A percentile compares a stretch with the other conserved stretches of the same genome.
Evolutionary conservation across 441 rosid species (phyloP).

Genomic region (Erodium texanum): DNA sequence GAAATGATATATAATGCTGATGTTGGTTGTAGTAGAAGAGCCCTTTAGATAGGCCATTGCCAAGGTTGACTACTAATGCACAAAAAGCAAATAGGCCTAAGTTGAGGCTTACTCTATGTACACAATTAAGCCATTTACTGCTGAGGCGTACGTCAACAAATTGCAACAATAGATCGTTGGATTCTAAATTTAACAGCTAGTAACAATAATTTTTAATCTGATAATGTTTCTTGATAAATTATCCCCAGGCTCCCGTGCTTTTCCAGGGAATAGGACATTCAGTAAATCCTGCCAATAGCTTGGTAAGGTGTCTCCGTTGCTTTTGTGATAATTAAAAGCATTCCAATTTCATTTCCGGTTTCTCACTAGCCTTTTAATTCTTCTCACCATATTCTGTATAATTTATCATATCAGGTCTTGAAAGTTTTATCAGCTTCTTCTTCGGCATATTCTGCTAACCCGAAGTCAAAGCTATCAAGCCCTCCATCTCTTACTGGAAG

Average conservation of each 20-base stretch:
- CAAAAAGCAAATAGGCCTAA: neutral
- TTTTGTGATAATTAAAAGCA: neutral
- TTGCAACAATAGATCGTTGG: neutral
- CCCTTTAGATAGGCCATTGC: neutral
- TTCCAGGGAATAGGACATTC: constrained; percentile 79
- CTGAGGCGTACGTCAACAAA: neutral
- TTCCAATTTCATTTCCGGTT: neutral
- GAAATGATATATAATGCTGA: neutral
- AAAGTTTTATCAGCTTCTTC: constrained; percentile 76
- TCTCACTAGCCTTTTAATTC: neutral
- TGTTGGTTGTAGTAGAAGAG: neutral
- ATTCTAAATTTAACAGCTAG: neutral
- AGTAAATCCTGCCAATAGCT: constrained; percentile 50
- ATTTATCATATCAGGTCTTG: constrained; percentile 34
- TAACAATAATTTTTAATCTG: neutral
- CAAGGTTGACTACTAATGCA: neutral
- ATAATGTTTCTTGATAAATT: neutral
- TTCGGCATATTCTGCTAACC: constrained; percentile 74
- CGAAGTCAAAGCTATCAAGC: constrained; percentile 47
- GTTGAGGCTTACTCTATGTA: neutral
- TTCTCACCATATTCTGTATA: neutral
- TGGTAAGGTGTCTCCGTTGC: constrained; percentile 36
- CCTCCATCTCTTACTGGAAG: constrained; percentile 66
- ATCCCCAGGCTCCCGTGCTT: constrained; percentile 62
- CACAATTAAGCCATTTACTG: neutral